Base-by-base conservation (phyloP, 805 yeast genomes). In the Wickerhamiella australiensis region DNA sequence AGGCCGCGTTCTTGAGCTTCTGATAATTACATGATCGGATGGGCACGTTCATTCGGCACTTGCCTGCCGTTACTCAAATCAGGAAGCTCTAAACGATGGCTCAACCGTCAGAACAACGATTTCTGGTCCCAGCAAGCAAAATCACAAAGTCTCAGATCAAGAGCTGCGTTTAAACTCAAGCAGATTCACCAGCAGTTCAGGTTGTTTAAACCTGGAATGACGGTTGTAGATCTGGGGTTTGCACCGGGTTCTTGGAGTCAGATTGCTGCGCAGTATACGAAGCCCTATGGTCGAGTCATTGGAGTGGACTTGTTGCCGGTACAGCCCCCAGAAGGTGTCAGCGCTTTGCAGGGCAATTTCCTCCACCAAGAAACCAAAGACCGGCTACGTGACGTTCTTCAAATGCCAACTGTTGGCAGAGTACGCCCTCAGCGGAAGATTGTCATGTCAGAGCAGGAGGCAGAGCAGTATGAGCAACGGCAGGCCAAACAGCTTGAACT, bases 211-310 rank as follows among this genome's bases (percentile, higher is more conserved):
- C 71, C 71, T 2, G 71, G 77, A 0, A 71, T 67, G 55, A 75
- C 78, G 40, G 82, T 92, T 0, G 77, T 92, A 3, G 98, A 92
- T 67, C 67, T 92, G 42, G 73, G 96, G 0, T 87, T 79, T 63
- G 94, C 95, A 0, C 96, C 96, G 0, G 96, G 96, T 0, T 87
- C 95, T 2, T 86, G 96, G 96, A 77, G 90, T 7, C 95, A 86
- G 61, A 88, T 85, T 1, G 88, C 90, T 0, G 66, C 74, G 7
- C 76, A 75, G 48, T 63, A 74, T 50, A 71, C 78, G 1, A 59
- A 63, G 17, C 72, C 73, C 1, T 60, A 66, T 1, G 81, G 86
- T 0, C 67, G 71, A 18, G 77, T 86, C 3, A 61, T 86, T 11
- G 96, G 96, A 4, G 84, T 87, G 9, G 96, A 92, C 65, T 71